Percentiles rank a stretch among this genome's conserved stretches.
Evolutionary conservation across 2,329 filamentous ascomycete genomes (phyloP).

Genomic region (Zymoseptoria crescenta): DNA sequence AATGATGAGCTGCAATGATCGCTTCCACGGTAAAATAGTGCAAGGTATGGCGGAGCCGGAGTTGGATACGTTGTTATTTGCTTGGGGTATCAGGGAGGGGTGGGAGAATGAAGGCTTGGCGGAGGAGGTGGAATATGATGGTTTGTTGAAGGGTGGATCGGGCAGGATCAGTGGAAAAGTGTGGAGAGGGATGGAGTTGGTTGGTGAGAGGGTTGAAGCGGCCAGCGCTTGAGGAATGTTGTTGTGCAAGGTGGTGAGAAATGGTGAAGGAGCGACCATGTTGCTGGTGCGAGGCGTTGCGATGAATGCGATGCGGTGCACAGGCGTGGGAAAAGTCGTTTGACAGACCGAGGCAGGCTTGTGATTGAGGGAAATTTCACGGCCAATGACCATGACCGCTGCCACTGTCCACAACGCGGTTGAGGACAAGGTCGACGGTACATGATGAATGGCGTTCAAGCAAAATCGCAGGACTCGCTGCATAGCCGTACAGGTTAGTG

Average conservation of each 20-base stretch:
- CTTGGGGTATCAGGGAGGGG: conserved; percentile 29
- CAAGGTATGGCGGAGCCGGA: conserved; percentile 31
- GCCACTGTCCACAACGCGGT: background rate
- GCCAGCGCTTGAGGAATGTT: background rate
- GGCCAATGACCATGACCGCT: background rate
- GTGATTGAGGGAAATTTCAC: background rate
- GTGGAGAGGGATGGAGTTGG: conserved; percentile 1
- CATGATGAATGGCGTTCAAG: background rate
- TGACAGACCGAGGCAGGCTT: background rate
- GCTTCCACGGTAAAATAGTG: conserved; percentile 33
- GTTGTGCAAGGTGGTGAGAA: background rate
- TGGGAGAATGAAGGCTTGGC: conserved; percentile 26
- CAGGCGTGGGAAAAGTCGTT: no score
- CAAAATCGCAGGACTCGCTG: no score
- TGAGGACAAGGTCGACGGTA: no score
- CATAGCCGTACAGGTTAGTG: no score
- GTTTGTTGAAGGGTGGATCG: conserved; percentile 33
- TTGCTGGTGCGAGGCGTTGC: no score
- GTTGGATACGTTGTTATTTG: conserved; percentile 23
- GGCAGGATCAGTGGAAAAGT: conserved; percentile 32
- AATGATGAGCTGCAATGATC: conserved; percentile 34
- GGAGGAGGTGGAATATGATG: conserved; percentile 36
- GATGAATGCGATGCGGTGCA: no score
- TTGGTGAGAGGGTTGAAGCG: background rate
- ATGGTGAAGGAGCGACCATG: background rate